Base-by-base conservation (phyloP, 768 basidiomycete genomes). In the Gyrodon lividus region DNA sequence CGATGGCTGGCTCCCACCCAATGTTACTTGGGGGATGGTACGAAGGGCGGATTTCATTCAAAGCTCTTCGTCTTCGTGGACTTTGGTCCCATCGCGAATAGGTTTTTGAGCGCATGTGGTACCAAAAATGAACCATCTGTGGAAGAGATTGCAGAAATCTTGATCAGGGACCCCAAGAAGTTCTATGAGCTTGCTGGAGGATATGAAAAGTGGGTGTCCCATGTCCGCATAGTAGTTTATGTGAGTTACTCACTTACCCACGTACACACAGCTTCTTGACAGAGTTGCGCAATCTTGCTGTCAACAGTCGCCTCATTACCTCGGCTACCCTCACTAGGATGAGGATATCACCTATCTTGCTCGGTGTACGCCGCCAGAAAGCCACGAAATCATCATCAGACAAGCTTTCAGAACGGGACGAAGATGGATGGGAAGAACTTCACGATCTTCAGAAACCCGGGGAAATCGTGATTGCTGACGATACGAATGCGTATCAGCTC, bases 11-110 rank as follows among this genome's bases (percentile, higher is more conserved):
- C 78, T 22, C 88, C 89, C 8, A 72, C 63, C 3, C 84, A 86
- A 49, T 92, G 90, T 57, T 91, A 86, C 63, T 77, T 93, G 50
- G 80, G 78, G 3, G 72, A 75, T 24, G 71, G 75, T 45, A 67
- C 73, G 16, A 72, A 75, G 22, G 77, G 79, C 22, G 75, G 78
- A 31, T 82, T 92, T 35, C 87, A 90, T 62, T 86, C 87, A 3
- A 86, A 87, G 56, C 71, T 96, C 1, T 97, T 98, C 62, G 77
- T 81, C 30, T 97, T 94, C 59, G 83, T 98, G 44, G 86, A 96
- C 65, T 97, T 96, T 64, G 95, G 94, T 2, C 63, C 77, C 1
- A 72, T 76, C 5, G 96, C 88, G 22, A 96, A 94, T 58, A 75
- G 79, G 4, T 98, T 99, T 70, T 74, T 99, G 40, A 80, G 78